These are phyloP conservation scores for Alternaria novae-zelandiae DNA, from an alignment of 2,329 filamentous ascomycete species.

Conservation along the genomic window DNA sequence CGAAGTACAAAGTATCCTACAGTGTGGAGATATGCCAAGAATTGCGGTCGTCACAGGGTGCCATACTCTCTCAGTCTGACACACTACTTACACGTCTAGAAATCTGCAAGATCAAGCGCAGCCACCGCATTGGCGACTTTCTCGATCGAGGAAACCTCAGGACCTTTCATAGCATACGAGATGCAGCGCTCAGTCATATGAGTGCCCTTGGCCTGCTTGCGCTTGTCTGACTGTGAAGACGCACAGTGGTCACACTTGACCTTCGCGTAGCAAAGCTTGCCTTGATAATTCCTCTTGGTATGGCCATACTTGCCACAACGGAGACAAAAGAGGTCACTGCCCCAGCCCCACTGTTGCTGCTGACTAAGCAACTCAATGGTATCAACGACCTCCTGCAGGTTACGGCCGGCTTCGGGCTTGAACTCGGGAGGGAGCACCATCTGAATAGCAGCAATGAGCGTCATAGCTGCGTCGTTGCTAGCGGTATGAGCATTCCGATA, in stretches of 20 bases:
- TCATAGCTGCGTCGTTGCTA: slow-evolving; percentile 21
- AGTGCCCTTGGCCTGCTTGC: not conserved
- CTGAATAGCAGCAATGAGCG: slow-evolving; percentile 18
- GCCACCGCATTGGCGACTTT: not conserved
- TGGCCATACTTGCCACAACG: slow-evolving; percentile 7
- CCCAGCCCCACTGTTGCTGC: slow-evolving; percentile 4
- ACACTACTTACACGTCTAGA: not conserved
- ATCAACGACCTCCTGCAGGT: slow-evolving; percentile 3
- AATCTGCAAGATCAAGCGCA: not conserved
- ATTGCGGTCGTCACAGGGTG: not conserved
- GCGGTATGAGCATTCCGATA: slow-evolving; percentile 20
- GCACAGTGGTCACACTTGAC: slow-evolving; percentile 1
- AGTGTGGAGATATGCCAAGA: not conserved
- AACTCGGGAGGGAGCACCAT: slow-evolving; percentile 4
- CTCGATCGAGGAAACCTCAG: not conserved
- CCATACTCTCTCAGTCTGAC: not conserved
- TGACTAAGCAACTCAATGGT: slow-evolving; percentile 2
- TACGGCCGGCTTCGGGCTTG: not conserved
- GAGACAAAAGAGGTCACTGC: slow-evolving; percentile 8
- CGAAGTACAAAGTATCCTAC: not conserved
- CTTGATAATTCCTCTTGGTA: not conserved
- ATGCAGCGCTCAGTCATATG: slow-evolving; percentile 7
- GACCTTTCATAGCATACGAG: not conserved
- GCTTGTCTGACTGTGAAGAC: not conserved
- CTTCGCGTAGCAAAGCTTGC: not conserved